These are phyloP conservation scores for Carpinus viminea DNA, from an alignment of 306 rosid species.

Conservation along the genomic window DNA sequence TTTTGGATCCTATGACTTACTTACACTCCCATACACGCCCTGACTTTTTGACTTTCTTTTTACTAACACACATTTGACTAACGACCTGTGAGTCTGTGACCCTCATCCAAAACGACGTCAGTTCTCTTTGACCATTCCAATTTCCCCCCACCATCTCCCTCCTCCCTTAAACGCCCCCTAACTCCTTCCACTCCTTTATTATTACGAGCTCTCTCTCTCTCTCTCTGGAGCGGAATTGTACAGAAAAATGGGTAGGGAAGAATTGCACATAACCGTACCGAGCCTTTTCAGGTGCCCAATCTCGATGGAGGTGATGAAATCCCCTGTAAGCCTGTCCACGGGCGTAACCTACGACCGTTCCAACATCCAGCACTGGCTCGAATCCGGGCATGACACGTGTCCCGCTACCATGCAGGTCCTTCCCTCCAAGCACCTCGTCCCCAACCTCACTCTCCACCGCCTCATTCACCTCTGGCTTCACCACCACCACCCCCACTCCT, in stretches of 20 bases:
- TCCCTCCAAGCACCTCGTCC: constrained; percentile 54
- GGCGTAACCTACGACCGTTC: constrained; percentile 71
- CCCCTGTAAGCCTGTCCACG: constrained; percentile 65
- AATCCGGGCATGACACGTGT: constrained; percentile 60
- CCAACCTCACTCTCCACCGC: constrained; percentile 63
- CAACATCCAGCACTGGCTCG: constrained; percentile 66
- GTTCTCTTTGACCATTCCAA: background rate
- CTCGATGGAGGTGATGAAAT: constrained; percentile 63
- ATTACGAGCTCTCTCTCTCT: background rate
- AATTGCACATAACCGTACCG: constrained; percentile 50
- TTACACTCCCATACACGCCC: background rate
- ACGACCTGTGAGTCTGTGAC: background rate
- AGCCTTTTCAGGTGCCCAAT: constrained; percentile 55
- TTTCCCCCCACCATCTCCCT: background rate
- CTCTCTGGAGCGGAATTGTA: background rate
- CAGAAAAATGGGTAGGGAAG: constrained; percentile 39
- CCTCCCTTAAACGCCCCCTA: background rate
- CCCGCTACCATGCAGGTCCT: constrained; percentile 66
- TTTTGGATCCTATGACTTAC: no score
- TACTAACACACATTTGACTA: background rate
- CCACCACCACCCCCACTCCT: constrained; percentile 17
- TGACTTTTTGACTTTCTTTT: background rate
- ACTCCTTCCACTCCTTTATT: background rate
- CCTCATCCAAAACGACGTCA: background rate
- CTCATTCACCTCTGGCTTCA: constrained; percentile 55